These are phyloP conservation scores for Citrullus mucosospermus DNA, from an alignment of 306 rosid species.

Conservation along the genomic window DNA sequence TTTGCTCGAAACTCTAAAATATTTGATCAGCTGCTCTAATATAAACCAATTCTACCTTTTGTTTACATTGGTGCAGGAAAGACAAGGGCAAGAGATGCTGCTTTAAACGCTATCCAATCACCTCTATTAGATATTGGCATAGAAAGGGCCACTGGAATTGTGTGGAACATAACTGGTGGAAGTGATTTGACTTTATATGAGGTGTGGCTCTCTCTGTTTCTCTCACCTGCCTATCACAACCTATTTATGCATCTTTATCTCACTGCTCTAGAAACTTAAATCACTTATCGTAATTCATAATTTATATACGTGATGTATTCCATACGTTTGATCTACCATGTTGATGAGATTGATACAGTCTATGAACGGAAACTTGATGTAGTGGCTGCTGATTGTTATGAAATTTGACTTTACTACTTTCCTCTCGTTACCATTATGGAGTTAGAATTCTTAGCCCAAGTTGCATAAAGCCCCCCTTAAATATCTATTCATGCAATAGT, in stretches of 20 bases:
- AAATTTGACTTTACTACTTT: neutral
- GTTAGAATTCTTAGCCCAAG: neutral
- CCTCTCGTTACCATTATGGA: neutral
- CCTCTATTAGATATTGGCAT: slow-evolving; percentile 95
- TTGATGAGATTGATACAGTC: neutral
- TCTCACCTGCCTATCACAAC: neutral
- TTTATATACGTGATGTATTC: neutral
- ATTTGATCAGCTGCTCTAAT: neutral
- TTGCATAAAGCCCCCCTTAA: neutral
- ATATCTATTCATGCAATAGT: neutral
- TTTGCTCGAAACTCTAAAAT: neutral
- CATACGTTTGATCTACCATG: neutral
- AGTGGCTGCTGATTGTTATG: neutral
- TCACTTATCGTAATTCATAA: neutral
- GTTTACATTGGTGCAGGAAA: slow-evolving; percentile 50
- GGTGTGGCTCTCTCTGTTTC: slow-evolving; percentile 25
- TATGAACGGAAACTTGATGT: neutral
- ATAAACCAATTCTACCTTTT: neutral
- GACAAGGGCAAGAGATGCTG: slow-evolving; percentile 98
- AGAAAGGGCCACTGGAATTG: slow-evolving; percentile 99
- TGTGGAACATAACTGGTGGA: slow-evolving; percentile 99
- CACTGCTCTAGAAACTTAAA: neutral
- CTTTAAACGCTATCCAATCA: slow-evolving; percentile 95
- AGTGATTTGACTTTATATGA: slow-evolving; percentile 85
- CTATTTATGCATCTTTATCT: neutral